These are phyloP conservation scores for Holtermannia corniformis DNA, from an alignment of 768 basidiomycete genomes.

Conservation along the genomic window DNA sequence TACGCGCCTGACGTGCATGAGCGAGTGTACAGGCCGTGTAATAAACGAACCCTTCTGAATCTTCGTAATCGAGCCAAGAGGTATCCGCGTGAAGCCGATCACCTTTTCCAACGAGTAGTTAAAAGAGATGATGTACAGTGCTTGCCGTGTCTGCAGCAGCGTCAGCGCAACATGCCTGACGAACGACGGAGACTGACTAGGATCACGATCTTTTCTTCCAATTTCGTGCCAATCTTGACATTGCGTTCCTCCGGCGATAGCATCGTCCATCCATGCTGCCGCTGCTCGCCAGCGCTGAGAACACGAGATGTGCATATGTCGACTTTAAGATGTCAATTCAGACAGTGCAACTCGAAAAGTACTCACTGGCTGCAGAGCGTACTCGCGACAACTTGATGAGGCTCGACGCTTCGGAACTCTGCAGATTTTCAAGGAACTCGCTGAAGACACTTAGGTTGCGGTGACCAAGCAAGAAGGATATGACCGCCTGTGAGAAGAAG, in stretches of 20 bases:
- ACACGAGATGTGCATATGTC: conserved; percentile 75
- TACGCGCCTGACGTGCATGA: conserved; percentile 93
- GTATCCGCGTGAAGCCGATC: conserved; percentile 77
- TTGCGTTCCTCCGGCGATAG: conserved; percentile 73
- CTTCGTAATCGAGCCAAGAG: conserved; percentile 64
- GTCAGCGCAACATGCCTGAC: neutral
- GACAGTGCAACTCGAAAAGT: neutral
- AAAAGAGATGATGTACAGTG: conserved; percentile 47
- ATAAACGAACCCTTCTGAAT: conserved; percentile 61
- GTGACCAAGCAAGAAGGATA: conserved; percentile 47
- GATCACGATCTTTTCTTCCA: conserved; percentile 88
- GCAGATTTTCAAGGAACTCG: conserved; percentile 79
- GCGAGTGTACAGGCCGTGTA: too few relatives aligned
- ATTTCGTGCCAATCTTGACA: conserved; percentile 60
- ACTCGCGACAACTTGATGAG: conserved; percentile 80
- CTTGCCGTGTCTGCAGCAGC: conserved; percentile 50
- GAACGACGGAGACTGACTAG: conserved; percentile 51
- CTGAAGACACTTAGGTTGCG: conserved; percentile 80
- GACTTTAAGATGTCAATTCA: conserved; percentile 38
- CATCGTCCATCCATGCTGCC: conserved; percentile 83
- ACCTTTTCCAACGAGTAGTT: conserved; percentile 91
- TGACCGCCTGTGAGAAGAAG: conserved; percentile 94
- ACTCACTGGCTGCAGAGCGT: conserved; percentile 66
- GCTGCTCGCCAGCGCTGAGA: conserved; percentile 62
- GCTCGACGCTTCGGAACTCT: conserved; percentile 84